A percentile compares a stretch with the other conserved stretches of the same genome.
Evolutionary conservation across 1,284 basidiomycete species (phyloP).

Genomic region (Jaminaea rosea): DNA sequence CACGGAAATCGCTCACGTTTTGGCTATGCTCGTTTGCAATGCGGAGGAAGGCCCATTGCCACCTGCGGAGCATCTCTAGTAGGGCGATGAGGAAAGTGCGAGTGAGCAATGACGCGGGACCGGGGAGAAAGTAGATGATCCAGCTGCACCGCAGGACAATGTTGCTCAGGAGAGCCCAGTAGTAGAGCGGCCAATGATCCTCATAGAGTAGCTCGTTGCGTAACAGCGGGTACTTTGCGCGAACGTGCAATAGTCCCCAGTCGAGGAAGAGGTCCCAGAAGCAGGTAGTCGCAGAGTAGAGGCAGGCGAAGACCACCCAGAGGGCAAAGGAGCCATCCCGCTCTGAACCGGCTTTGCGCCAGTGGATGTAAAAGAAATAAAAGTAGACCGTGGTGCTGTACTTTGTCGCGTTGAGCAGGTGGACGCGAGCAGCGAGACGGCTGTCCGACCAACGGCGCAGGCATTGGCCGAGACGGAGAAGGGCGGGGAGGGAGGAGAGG

Average conservation of each 20-base stretch:
- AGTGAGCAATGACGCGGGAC: slow-evolving; percentile 49
- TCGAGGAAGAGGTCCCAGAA: slow-evolving; percentile 63
- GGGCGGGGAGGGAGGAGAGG: slow-evolving; percentile 58
- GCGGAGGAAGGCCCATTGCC: slow-evolving; percentile 80
- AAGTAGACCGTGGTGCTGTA: slow-evolving; percentile 10
- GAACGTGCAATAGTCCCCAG: slow-evolving; percentile 59
- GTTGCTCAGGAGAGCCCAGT: slow-evolving; percentile 56
- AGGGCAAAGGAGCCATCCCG: slow-evolving; percentile 10
- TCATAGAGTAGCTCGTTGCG: slow-evolving; percentile 57
- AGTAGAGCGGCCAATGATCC: slow-evolving; percentile 47
- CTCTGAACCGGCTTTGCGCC: slow-evolving; percentile 29
- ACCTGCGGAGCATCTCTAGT: slow-evolving; percentile 69
- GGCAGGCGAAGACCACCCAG: slow-evolving; percentile 55
- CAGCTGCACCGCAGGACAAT: slow-evolving; percentile 69
- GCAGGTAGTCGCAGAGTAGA: slow-evolving; percentile 64
- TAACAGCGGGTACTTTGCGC: slow-evolving; percentile 59
- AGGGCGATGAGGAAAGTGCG: slow-evolving; percentile 63
- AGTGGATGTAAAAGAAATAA: slow-evolving; percentile 43
- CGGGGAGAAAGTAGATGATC: slow-evolving; percentile 64
- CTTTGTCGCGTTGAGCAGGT: slow-evolving; percentile 65
- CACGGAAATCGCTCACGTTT: slow-evolving; percentile 68
- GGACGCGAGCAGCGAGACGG: slow-evolving; percentile 54
- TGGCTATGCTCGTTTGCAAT: slow-evolving; percentile 69
- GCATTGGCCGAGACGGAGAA: slow-evolving; percentile 73
- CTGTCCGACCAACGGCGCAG: slow-evolving; percentile 76